These are phyloP conservation scores for Comarum palustre DNA, from an alignment of 306 rosid species.

Conservation along the genomic window DNA sequence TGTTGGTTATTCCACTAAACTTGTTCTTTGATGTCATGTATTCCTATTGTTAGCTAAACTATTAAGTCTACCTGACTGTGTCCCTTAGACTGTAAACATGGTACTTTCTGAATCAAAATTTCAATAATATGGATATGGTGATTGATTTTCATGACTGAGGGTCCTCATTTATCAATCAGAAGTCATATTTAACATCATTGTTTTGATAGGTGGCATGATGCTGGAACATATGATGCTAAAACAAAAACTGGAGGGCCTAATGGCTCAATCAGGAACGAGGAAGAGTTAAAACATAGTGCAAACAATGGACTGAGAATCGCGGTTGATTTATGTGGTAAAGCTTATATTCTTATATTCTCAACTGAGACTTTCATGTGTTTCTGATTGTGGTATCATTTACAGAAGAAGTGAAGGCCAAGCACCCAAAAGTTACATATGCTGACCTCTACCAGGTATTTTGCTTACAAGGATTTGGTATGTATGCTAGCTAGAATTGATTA, in stretches of 20 bases:
- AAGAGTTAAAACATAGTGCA: constrained; percentile 52
- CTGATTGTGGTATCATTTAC: constrained; percentile 22
- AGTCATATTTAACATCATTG: not conserved
- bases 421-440: constrained; percentile 64
- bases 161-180: not conserved
- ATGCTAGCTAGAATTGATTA: not conserved
- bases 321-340: constrained; percentile 66
- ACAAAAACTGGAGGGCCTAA: constrained; percentile 74
- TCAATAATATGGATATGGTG: not conserved
- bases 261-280: constrained; percentile 63
- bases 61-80: not conserved
- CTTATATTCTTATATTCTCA: not conserved
- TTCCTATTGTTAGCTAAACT: not conserved
- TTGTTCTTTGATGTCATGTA: not conserved
- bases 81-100: not conserved
- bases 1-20: not conserved
- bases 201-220: constrained; percentile 75
- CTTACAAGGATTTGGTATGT: not conserved
- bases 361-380: not conserved
- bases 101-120: not conserved
- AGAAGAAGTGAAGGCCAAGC: constrained; percentile 73
- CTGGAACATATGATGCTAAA: constrained; percentile 67
- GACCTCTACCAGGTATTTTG: constrained; percentile 70
- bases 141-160: not conserved
- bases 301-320: constrained; percentile 66